Conservation (phyloP, 352 stramenopile genomes). For the Globisporangium cederbergense region DNA sequence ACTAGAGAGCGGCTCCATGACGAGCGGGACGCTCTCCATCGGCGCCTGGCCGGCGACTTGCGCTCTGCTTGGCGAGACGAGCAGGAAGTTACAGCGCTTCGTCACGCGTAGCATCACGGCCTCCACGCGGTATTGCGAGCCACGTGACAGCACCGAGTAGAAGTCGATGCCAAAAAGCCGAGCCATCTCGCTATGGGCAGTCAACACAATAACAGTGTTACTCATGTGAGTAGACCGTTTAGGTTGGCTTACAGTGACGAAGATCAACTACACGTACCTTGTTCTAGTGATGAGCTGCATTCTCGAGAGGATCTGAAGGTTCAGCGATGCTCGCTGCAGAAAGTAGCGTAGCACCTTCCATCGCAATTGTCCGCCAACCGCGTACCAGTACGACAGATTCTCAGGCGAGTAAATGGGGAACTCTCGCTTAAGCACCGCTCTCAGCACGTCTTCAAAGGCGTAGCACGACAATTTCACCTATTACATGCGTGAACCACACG, state of each 20-base stretch:
- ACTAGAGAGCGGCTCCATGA: constrained; percentile 94
- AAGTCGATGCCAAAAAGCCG: constrained; percentile 94
- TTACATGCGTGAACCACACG: neutral
- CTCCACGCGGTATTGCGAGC: constrained; percentile 93
- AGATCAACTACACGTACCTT: constrained; percentile 29
- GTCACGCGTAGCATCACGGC: constrained; percentile 90
- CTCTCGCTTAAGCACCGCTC: constrained; percentile 56
- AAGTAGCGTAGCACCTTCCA: constrained; percentile 63
- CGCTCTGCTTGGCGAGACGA: constrained; percentile 72
- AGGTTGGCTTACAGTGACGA: neutral
- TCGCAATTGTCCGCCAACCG: constrained; percentile 26
- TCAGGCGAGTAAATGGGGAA: constrained; percentile 59
- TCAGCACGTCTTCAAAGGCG: constrained; percentile 74
- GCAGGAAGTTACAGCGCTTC: constrained; percentile 84
- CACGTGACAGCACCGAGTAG: constrained; percentile 89
- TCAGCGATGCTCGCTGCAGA: constrained; percentile 41
- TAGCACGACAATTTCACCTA: constrained; percentile 85
- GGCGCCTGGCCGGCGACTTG: constrained; percentile 88
- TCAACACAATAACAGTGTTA: neutral
- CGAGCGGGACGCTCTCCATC: constrained; percentile 92
- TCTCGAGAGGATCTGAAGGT: constrained; percentile 74
- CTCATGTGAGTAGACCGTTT: neutral
- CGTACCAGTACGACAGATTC: constrained; percentile 62
- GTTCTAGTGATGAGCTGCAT: constrained; percentile 86
- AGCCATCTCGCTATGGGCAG: constrained; percentile 85